Conservation (phyloP, 179 eudicot species). For the Monotropa hypopitys region DNA sequence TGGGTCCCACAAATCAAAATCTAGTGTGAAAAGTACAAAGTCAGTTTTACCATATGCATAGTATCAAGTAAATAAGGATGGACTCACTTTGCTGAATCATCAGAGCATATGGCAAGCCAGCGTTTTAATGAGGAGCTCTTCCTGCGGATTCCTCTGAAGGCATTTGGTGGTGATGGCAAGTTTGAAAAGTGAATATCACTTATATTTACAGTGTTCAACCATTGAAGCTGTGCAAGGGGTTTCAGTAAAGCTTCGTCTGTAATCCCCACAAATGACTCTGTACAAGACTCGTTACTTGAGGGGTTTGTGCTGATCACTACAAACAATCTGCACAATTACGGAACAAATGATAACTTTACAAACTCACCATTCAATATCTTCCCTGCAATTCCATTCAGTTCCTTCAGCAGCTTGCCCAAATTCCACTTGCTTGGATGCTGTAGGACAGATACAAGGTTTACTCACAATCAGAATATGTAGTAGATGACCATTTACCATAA, state of each 20-base stretch:
- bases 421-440: constrained; percentile 83
- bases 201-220: constrained; percentile 29
- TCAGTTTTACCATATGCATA: not conserved
- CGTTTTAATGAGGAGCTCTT: constrained; percentile 69
- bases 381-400: constrained; percentile 45
- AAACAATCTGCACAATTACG: not conserved
- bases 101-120: constrained; percentile 82
- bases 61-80: not conserved
- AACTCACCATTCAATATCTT: constrained; percentile 50
- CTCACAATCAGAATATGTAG: not conserved
- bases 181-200: constrained; percentile 35
- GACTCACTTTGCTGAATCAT: constrained; percentile 60
- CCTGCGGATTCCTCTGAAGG: constrained; percentile 70
- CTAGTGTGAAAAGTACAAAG: not conserved
- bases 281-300: constrained; percentile 14
- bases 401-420: constrained; percentile 53
- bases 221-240: constrained; percentile 45
- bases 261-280: constrained; percentile 58
- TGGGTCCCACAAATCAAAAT: constrained; percentile 4
- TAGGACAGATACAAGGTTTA: not conserved
- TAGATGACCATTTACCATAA: not conserved
- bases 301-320: not conserved
- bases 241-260: constrained; percentile 45
- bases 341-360: not conserved
- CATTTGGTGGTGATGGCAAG: constrained; percentile 71